Percentiles rank a stretch among this genome's conserved stretches.
phyloP scores from a whole-genome alignment of 495 filamentous ascomycete genomes.

The Hypomontagnella submonticulosa region DNA sequence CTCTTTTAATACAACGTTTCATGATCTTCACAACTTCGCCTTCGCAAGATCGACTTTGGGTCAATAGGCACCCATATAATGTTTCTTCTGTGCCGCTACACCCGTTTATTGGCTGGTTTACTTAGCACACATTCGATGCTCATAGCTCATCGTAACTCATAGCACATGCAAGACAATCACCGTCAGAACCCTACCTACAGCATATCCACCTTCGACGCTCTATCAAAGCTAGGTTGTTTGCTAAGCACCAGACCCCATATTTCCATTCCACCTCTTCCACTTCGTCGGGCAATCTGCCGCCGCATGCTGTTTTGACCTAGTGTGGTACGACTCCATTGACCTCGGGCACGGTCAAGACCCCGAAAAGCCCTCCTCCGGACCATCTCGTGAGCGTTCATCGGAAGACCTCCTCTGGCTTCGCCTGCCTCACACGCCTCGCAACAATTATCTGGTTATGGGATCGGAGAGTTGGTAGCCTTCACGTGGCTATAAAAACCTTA shows the following conservation, averaged over 20 bases:
- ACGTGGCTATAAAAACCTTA: conserved; percentile 1
- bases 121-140: conserved; percentile 6
- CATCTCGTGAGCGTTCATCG: conserved; percentile 37
- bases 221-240: conserved; percentile 9
- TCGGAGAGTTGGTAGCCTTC: conserved; percentile 3
- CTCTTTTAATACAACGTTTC: conserved; percentile 46
- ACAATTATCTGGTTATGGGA: conserved; percentile 4
- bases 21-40: conserved; percentile 43
- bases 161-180: neutral
- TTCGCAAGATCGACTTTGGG: conserved; percentile 25
- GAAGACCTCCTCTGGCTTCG: conserved; percentile 19
- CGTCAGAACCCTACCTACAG: conserved; percentile 3
- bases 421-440: conserved; percentile 11
- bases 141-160: conserved; percentile 5
- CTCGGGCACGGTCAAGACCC: conserved; percentile 24
- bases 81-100: neutral
- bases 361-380: conserved; percentile 29
- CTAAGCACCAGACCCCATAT: conserved; percentile 18
- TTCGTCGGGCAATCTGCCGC: conserved; percentile 25
- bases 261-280: conserved; percentile 29
- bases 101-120: conserved; percentile 20
- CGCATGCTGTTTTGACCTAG: conserved; percentile 10
- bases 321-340: conserved; percentile 20
- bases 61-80: conserved; percentile 13
- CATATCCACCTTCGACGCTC: neutral